Conservation (phyloP, 495 filamentous ascomycete genomes). For the Podospora australis region DNA sequence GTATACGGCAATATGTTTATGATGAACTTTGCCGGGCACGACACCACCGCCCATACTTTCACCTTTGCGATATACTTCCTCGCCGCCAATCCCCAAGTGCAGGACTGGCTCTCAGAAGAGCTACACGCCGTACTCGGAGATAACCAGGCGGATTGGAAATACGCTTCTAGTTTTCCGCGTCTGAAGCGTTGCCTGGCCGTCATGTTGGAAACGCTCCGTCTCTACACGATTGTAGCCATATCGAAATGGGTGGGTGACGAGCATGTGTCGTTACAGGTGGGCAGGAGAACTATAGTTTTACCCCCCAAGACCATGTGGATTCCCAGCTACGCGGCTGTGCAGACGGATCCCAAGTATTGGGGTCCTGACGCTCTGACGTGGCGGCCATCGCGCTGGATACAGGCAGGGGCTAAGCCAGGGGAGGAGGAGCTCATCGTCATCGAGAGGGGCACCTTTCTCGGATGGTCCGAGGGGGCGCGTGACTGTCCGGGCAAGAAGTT, state of each 20-base stretch:
- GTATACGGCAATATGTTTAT: slow-evolving; percentile 50
- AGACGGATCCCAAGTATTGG: slow-evolving; percentile 23
- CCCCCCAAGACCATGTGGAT: slow-evolving; percentile 16
- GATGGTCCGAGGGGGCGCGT: slow-evolving; percentile 43
- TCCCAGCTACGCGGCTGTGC: slow-evolving; percentile 12
- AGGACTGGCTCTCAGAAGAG: slow-evolving; percentile 31
- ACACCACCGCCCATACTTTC: slow-evolving; percentile 48
- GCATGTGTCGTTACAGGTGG: slow-evolving; percentile 15
- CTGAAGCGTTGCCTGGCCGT: slow-evolving; percentile 41
- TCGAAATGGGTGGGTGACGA: slow-evolving; percentile 31
- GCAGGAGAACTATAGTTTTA: slow-evolving; percentile 11
- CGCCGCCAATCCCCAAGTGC: slow-evolving; percentile 41
- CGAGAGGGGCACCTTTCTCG: slow-evolving; percentile 33
- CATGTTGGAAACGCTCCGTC: slow-evolving; percentile 47
- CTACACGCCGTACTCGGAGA: slow-evolving; percentile 18
- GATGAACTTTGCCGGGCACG: slow-evolving; percentile 50
- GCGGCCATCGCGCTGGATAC: slow-evolving; percentile 30
- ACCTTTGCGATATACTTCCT: slow-evolving; percentile 44
- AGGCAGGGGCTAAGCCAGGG: neutral
- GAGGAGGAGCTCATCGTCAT: slow-evolving; percentile 28
- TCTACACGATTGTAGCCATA: slow-evolving; percentile 40
- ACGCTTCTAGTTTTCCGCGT: slow-evolving; percentile 34
- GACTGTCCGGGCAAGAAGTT: slow-evolving; percentile 48
- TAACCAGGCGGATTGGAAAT: slow-evolving; percentile 31
- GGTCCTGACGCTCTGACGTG: slow-evolving; percentile 27